Base-by-base conservation (phyloP, 2,329 filamentous ascomycete genomes). In the Dothistroma pini region DNA sequence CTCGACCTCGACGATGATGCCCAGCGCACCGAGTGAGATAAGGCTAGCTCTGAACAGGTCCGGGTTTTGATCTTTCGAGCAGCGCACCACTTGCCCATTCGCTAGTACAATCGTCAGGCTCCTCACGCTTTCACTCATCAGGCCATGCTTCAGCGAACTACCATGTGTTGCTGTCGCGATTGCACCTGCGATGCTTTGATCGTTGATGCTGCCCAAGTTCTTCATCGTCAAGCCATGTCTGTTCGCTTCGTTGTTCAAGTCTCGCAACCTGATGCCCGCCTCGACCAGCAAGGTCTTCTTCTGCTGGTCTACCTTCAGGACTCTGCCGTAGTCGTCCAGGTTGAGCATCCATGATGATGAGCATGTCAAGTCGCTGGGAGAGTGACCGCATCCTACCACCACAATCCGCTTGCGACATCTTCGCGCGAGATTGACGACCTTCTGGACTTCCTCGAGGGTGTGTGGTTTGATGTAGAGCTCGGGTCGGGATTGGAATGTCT, bases 331-430 rank as follows among this genome's bases (percentile, higher is more conserved):
- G 66, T 89, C 83, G 79, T 99, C 95, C 63, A 99, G 85, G 75
- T 97, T 97, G 68, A 97, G 81, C 73, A 97, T 87, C 95, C 95
- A 97, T 65, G 89, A 90, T 16, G 90, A 95, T 5, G 93, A 96
- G 77, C 91, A 96, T 4, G 93, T 97, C 49, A 99, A 79, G 71
- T 93, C 89, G 66, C 89, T 96, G 8, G 93, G 95, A 58, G 93
- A 97, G 79, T 99, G 93, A 59, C 88, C 91, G 70, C 89, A 93
- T 62, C 95, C 93, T n/a, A 93, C 89, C 6, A 89, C 90, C 38
- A 93, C 89, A 61, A 99, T 79, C 62, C 92, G 88, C 52, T 90
- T 87, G 48, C 92, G 86, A 76, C 90, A 95, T 77, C 82, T 84
- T 61, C 90, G 88, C 6, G 95, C 95, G 22, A 97, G 84, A 48